Evolutionary conservation across 2,329 filamentous ascomycete species (phyloP), one percentile per base, ranked within the genome.

Genomic region (Thermomyces lanuginosus): DNA sequence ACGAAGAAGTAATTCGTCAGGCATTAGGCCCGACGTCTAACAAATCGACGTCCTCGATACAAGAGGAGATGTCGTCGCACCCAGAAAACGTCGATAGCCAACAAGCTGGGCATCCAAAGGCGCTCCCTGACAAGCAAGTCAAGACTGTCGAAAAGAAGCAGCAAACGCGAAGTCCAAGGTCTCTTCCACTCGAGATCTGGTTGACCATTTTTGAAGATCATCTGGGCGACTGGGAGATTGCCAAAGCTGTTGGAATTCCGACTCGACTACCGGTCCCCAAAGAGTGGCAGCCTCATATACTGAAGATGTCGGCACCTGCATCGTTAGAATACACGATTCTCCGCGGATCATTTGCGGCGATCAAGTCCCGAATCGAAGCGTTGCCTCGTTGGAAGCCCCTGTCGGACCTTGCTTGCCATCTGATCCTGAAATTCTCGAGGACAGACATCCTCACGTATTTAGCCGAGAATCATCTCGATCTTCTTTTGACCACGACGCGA

Each of bases 361-460:
- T 92, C 35, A 81, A 80, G 46, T 68, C 71, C 27, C 74, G 80
- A 41, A 66, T 92, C 21, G 69, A 61, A 13, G 60, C 76, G 5
- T 55, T 69, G 19, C 76, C 79, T 10, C 74, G 77, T 0, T 71
- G 76, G 17, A 70, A 70, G 14, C 76, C 76, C 36, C 63, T 93
- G 8, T 89, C 83, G 0, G 76, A 76, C 2, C 62, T 91, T 1
- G 79, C 80, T 19, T 78, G 89, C 35, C 83, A 84, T 43, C 68
- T 92, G 21, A 83, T 92, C 40, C 82, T 93, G 58, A 83, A 89
- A 38, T 93, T 93, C 48, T 79, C 76, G 21, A 74, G 86, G 39
- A 77, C 76, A 9, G 71, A 78, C 8, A 70, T 92, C 3, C 67
- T 95, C 17, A 68, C 69, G 2, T 83, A 77, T 42, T 58, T 82